Percentiles rank a stretch among this genome's conserved stretches.
Conservation (phyloP, 805 yeast species). For the Blastobotrys terrestris region DNA sequence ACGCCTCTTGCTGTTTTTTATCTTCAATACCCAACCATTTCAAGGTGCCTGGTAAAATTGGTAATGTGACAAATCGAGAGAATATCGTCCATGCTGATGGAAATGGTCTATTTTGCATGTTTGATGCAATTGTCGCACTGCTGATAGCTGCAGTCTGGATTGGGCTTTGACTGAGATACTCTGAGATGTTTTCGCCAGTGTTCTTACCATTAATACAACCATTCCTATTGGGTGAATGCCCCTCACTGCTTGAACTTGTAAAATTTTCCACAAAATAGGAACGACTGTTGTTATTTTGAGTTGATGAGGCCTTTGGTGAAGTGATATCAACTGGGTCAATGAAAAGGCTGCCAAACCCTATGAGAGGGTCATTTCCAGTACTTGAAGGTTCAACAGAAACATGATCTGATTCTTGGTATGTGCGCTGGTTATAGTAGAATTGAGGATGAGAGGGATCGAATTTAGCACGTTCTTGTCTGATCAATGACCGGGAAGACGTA, state of each 20-base stretch:
- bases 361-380: conserved; percentile 5
- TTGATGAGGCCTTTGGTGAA: conserved; percentile 1
- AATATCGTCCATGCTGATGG: conserved; percentile 56
- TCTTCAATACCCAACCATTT: conserved; percentile 58
- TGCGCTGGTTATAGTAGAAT: conserved; percentile 5
- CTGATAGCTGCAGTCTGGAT: not conserved
- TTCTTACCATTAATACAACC: not conserved
- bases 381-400: conserved; percentile 5
- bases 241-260: not conserved
- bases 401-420: not conserved
- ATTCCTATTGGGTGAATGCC: not conserved
- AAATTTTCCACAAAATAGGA: conserved; percentile 6
- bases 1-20: conserved; percentile 70
- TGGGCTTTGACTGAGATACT: too few relatives aligned
- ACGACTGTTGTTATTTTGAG: conserved; percentile 1
- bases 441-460: conserved; percentile 12
- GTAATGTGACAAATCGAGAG: conserved; percentile 67
- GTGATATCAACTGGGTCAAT: conserved; percentile 38
- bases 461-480: conserved; percentile 6
- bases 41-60: conserved; percentile 72
- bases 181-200: not conserved
- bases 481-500: not conserved
- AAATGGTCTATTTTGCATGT: not conserved
- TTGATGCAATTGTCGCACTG: not conserved
- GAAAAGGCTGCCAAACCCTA: not conserved